Base-by-base conservation (phyloP, 2,329 filamentous ascomycete species). In the Penicillium sp. region DNA sequence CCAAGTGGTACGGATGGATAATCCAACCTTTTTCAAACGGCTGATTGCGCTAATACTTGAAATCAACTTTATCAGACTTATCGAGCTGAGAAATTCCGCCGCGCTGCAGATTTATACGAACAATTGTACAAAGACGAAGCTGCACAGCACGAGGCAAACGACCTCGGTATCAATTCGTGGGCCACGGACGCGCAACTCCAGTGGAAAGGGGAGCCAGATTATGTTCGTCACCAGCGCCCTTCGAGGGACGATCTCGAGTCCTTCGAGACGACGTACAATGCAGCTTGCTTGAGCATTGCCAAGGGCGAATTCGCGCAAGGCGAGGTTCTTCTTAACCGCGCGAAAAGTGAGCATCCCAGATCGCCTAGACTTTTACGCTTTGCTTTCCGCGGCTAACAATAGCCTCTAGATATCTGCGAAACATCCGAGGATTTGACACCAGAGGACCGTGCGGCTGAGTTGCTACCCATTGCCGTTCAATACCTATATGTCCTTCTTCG, bases 211-310 rank as follows among this genome's bases (percentile, higher is more conserved):
- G 69, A 75, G 47, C 71, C 75, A 26, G 69, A 77, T 48, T 62
- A 75, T 33, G 74, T 75, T 34, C 69, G 72, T 49, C 77, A 76
- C 63, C 77, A 75, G 61, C 76, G 76, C 59, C 74, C 77, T 5
- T 73, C 68, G 18, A 71, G 78, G 55, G 80, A 82, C 57, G 81
- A 83, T 58, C 61, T 84, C 46, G 79, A 84, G 50, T 75, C 78
- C 0, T 84, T 84, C 51, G 82, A 85, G 63, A 84, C 78, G 4
- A 76, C 80, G 3, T 85, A 81, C 66, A 84, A 85, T 64, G 78
- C 79, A 7, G 82, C 81, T 33, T 84, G 82, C 62, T 73, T 76
- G 48, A 79, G 78, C 59, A 80, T 85, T 60, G 80, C 80, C 35
- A 74, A 78, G 56, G 80, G 80, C 37, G 78, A 81, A 57, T 69